These are phyloP conservation scores for Solanum virginianum DNA, from an alignment of 257 asterid species.

Conservation along the genomic window DNA sequence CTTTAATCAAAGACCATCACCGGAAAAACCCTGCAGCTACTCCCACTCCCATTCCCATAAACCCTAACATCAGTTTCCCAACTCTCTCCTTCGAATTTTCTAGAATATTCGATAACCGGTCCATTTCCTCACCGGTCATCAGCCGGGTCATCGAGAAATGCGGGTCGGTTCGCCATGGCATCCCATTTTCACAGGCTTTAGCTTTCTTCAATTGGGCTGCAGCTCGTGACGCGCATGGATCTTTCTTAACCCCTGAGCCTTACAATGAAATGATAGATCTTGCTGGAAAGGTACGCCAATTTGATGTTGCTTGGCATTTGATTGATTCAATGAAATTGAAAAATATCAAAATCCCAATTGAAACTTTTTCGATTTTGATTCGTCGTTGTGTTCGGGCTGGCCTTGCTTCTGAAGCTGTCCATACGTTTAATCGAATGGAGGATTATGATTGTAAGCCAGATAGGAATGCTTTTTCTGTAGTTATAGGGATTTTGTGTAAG, in stretches of 20 bases:
- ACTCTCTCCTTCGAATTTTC: constrained; percentile 53
- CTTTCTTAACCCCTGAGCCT: constrained; percentile 6
- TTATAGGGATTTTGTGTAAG: constrained; percentile 53
- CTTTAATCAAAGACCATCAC: constrained; percentile 58
- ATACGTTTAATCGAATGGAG: constrained; percentile 68
- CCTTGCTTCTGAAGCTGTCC: constrained; percentile 65
- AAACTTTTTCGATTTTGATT: constrained; percentile 55
- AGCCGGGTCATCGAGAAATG: constrained; percentile 52
- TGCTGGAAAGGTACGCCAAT: constrained; percentile 69
- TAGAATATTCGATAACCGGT: constrained; percentile 12
- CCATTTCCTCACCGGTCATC: constrained; percentile 31
- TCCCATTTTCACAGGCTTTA: constrained; percentile 64
- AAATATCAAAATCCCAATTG: constrained; percentile 25
- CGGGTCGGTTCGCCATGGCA: constrained; percentile 71
- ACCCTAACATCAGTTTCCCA: constrained; percentile 41
- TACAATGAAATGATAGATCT: constrained; percentile 66
- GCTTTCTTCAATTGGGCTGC: constrained; percentile 86
- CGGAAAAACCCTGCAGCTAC: constrained; percentile 46
- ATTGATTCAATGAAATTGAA: constrained; percentile 47
- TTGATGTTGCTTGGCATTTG: constrained; percentile 70
- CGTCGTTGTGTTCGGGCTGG: constrained; percentile 82
- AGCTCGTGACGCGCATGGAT: neutral
- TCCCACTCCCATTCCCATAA: constrained; percentile 8
- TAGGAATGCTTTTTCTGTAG: constrained; percentile 42
- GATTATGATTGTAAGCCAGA: constrained; percentile 73